Conservation (phyloP, 768 basidiomycete genomes). For the Phanerochaete carnosa region DNA sequence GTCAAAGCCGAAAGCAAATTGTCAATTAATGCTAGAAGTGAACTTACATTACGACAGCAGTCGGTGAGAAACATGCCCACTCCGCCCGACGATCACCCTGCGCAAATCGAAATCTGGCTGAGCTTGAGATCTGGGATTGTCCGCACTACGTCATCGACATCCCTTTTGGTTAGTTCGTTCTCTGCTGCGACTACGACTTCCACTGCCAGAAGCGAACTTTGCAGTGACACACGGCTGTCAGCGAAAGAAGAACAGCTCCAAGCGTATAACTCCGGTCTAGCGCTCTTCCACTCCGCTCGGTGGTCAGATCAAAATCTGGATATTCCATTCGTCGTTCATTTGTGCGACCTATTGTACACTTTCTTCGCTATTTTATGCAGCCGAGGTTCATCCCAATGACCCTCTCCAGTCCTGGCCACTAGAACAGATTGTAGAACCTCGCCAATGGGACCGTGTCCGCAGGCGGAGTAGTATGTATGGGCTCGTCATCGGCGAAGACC, state of each 20-base stretch:
- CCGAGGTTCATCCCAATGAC: background rate
- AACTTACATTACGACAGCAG: too few relatives aligned
- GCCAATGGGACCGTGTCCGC: constrained; percentile 68
- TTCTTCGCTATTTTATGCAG: background rate
- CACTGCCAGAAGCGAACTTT: too few relatives aligned
- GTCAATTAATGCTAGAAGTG: too few relatives aligned
- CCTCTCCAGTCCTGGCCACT: constrained; percentile 17
- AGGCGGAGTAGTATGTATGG: constrained; percentile 74
- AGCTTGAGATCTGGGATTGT: background rate
- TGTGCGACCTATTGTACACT: background rate
- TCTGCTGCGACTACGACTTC: too few relatives aligned
- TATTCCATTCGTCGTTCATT: too few relatives aligned
- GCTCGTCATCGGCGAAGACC: constrained; percentile 75
- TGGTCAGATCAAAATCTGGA: too few relatives aligned
- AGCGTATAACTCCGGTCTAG: too few relatives aligned
- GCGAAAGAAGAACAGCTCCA: too few relatives aligned
- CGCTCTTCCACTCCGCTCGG: too few relatives aligned
- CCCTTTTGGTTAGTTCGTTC: too few relatives aligned
- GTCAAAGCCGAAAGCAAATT: too few relatives aligned
- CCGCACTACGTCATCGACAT: background rate
- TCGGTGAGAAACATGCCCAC: background rate
- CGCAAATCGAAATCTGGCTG: background rate
- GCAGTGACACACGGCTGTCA: too few relatives aligned
- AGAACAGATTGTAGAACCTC: constrained; percentile 80
- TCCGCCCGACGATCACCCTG: background rate